Percentiles rank a stretch among this genome's conserved stretches.
Evolutionary conservation across 208 protist species (phyloP).

Genomic region (Wallacemonas rigidus): DNA sequence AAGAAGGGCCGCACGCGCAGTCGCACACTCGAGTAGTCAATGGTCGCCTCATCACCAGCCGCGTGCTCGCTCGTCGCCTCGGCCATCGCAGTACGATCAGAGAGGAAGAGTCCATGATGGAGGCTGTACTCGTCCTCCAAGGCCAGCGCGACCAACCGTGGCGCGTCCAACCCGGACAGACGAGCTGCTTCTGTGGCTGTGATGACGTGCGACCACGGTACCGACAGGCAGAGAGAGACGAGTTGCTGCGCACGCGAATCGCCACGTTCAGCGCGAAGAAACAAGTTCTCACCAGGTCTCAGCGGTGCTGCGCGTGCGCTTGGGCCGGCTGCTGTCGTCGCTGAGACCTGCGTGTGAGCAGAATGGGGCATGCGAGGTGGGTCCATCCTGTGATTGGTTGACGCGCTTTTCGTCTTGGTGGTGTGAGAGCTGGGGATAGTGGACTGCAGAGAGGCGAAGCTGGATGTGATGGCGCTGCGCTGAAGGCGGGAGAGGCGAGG

Average conservation of each 20-base stretch:
- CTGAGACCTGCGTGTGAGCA: no score
- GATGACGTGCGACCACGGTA: background rate
- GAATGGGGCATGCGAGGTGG: no score
- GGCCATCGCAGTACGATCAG: background rate
- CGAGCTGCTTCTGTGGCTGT: background rate
- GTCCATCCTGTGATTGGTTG: no score
- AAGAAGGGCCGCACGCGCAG: slow-evolving; percentile 76
- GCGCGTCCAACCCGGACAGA: background rate
- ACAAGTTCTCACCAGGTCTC: background rate
- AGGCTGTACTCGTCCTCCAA: background rate
- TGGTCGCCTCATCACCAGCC: background rate
- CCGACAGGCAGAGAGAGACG: slow-evolving; percentile 18
- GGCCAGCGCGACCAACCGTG: background rate
- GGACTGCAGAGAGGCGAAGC: slow-evolving; percentile 34
- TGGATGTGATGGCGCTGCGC: slow-evolving; percentile 26
- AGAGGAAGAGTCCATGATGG: background rate
- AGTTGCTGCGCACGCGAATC: background rate
- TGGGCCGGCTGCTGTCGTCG: no score
- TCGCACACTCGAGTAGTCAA: background rate
- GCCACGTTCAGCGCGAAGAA: background rate
- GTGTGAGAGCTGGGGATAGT: slow-evolving; percentile 10
- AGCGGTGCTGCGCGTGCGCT: background rate
- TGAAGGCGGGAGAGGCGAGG: slow-evolving; percentile 17
- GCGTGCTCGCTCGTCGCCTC: no score
- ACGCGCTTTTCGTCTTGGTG: no score